phyloP scores from a whole-genome alignment of 1,284 basidiomycete genomes.

The Cystobasidium sp. region DNA sequence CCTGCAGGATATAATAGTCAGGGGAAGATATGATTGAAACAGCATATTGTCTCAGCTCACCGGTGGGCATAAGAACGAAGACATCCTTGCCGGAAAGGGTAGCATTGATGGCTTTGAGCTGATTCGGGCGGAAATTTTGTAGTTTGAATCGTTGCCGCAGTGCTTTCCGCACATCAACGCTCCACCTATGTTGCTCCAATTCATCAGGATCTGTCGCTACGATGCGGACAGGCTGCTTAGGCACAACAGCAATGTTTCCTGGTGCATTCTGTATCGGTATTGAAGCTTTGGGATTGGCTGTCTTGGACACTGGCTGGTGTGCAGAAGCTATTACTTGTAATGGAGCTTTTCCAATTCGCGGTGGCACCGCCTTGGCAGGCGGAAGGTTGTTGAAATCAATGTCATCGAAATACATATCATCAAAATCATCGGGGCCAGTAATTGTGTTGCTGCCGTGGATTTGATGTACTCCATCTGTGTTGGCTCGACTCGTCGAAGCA shows the following conservation, averaged over 20 bases:
- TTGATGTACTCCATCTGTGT: too few relatives aligned
- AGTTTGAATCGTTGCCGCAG: conserved; percentile 73
- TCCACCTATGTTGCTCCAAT: conserved; percentile 58
- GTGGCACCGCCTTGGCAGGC: neutral
- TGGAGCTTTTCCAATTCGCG: conserved; percentile 1
- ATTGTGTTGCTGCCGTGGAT: too few relatives aligned
- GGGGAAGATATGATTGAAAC: neutral
- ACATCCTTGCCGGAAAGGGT: conserved; percentile 82
- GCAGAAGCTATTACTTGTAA: conserved; percentile 12
- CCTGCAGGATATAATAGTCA: conserved; percentile 60
- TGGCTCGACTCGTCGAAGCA: too few relatives aligned
- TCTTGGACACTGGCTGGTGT: neutral
- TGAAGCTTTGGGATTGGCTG: neutral
- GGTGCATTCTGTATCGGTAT: neutral
- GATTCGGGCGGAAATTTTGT: conserved; percentile 75
- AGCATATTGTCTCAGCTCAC: conserved; percentile 1
- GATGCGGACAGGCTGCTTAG: conserved; percentile 3
- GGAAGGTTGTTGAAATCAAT: neutral
- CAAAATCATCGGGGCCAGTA: neutral
- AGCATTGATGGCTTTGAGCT: conserved; percentile 82
- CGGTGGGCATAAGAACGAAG: conserved; percentile 92
- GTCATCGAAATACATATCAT: conserved; percentile 15
- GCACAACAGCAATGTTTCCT: neutral
- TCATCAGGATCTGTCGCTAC: neutral
- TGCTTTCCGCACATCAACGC: conserved; percentile 66